Evolutionary conservation across 2,329 filamentous ascomycete genomes (phyloP).

Genomic region (Aspergillus udagawae): DNA sequence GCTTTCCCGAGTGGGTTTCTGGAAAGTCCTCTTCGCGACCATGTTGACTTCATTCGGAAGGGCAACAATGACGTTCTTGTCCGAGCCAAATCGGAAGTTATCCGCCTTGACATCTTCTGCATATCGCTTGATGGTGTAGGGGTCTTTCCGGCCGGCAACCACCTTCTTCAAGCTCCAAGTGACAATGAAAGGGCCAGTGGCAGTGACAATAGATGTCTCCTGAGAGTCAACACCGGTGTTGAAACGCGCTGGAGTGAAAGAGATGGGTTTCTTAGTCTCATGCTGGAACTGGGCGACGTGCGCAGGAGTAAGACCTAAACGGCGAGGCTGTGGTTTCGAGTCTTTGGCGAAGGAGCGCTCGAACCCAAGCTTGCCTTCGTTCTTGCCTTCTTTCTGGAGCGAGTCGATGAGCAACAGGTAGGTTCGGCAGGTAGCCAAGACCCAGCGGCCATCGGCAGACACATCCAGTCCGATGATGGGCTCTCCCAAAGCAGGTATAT

Average conservation of each 20-base stretch:
- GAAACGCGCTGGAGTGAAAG: slow-evolving; percentile 89
- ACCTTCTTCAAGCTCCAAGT: slow-evolving; percentile 96
- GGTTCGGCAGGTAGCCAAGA: slow-evolving; percentile 88
- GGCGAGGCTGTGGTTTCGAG: slow-evolving; percentile 85
- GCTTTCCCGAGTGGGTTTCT: slow-evolving; percentile 86
- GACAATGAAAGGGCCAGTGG: slow-evolving; percentile 92
- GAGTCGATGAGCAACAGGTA: slow-evolving; percentile 93
- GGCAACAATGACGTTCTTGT: slow-evolving; percentile 97
- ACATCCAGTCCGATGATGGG: slow-evolving; percentile 93
- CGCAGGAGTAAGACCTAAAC: slow-evolving; percentile 80
- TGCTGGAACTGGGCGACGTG: slow-evolving; percentile 97
- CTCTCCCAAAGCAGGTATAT: slow-evolving; percentile 91
- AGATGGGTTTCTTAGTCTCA: slow-evolving; percentile 80
- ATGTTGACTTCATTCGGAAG: slow-evolving; percentile 97
- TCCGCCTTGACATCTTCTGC: slow-evolving; percentile 94
- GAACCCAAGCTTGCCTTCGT: slow-evolving; percentile 96
- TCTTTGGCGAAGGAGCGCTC: slow-evolving; percentile 91
- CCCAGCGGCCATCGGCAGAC: slow-evolving; percentile 91
- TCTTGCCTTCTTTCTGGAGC: slow-evolving; percentile 87
- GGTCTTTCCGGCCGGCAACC: slow-evolving; percentile 71
- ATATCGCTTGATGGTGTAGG: slow-evolving; percentile 96
- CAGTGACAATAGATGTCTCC: slow-evolving; percentile 94
- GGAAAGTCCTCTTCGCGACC: slow-evolving; percentile 81
- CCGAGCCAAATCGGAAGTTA: slow-evolving; percentile 94
- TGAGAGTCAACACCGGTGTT: slow-evolving; percentile 77